Evolutionary conservation across 345 rosid species (phyloP).

Genomic region (Mangifera indica): DNA sequence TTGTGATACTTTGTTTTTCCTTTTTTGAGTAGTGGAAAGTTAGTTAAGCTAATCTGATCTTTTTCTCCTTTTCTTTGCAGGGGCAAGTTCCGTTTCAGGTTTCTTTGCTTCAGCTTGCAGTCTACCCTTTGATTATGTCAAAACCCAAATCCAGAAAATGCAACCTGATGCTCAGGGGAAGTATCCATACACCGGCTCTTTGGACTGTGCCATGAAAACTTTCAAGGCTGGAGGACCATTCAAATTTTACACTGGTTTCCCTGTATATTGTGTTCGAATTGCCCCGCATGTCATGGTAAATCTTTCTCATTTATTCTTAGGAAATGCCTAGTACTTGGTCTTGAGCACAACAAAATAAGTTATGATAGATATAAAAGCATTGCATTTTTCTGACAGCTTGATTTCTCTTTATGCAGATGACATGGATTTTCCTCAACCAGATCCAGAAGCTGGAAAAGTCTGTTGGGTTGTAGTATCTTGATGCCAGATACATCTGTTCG

Average conservation of each 20-base stretch:
- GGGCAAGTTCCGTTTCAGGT: conserved; percentile 89
- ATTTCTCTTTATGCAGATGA: conserved; percentile 64
- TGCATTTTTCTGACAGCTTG: conserved; percentile 2
- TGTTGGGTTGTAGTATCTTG: conserved; percentile 43
- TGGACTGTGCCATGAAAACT: conserved; percentile 82
- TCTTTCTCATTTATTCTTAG: neutral
- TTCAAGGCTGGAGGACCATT: conserved; percentile 85
- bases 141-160: conserved; percentile 99
- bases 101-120: conserved; percentile 96
- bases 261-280: conserved; percentile 87
- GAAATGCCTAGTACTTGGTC: neutral
- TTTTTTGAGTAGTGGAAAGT: neutral
- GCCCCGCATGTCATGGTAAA: conserved; percentile 99
- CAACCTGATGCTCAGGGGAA: conserved; percentile 95
- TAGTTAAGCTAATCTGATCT: neutral
- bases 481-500: conserved; percentile 1
- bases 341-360: neutral
- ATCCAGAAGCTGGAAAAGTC: conserved; percentile 60
- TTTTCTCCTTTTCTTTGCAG: conserved; percentile 37
- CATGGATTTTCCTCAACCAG: conserved; percentile 97
- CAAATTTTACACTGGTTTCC: conserved; percentile 95
- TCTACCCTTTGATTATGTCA: conserved; percentile 92
- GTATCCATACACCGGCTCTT: conserved; percentile 84
- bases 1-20: neutral
- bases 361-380: neutral